phyloP scores from a whole-genome alignment of 2,329 filamentous ascomycete genomes.

The Monilinia polystroma region DNA sequence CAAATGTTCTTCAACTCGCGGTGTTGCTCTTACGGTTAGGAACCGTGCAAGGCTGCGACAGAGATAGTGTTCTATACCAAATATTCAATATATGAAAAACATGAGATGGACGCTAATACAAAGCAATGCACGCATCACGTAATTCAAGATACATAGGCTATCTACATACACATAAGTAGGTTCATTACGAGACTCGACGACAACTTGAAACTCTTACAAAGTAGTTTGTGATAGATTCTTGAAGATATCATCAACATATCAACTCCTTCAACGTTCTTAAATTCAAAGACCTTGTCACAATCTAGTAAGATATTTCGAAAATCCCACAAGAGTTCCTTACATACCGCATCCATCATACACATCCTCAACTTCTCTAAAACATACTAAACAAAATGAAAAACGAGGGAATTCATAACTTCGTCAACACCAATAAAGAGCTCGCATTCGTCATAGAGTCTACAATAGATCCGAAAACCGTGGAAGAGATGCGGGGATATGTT shows the following conservation, averaged over 20 bases:
- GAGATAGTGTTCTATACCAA: neutral
- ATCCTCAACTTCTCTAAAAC: neutral
- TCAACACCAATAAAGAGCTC: neutral
- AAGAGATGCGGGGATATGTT: neutral
- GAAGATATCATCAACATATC: no score
- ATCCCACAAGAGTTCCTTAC: no score
- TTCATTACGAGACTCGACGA: neutral
- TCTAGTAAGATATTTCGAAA: neutral
- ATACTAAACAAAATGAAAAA: neutral
- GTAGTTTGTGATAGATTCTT: neutral
- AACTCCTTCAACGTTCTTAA: neutral
- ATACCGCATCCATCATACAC: neutral
- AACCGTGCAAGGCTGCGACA: neutral
- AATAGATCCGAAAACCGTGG: neutral
- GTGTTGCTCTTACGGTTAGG: neutral
- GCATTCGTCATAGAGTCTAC: neutral
- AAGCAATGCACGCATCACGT: fast-evolving
- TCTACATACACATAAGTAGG: neutral
- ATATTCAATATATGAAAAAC: neutral
- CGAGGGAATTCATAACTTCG: no score
- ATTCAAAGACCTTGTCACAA: neutral
- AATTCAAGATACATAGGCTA: fast-evolving
- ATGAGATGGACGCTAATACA: neutral
- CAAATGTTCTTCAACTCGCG: neutral
- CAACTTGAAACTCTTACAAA: neutral